Base-by-base conservation (phyloP, 2,329 filamentous ascomycete genomes). In the Aspergillus uvarum region DNA sequence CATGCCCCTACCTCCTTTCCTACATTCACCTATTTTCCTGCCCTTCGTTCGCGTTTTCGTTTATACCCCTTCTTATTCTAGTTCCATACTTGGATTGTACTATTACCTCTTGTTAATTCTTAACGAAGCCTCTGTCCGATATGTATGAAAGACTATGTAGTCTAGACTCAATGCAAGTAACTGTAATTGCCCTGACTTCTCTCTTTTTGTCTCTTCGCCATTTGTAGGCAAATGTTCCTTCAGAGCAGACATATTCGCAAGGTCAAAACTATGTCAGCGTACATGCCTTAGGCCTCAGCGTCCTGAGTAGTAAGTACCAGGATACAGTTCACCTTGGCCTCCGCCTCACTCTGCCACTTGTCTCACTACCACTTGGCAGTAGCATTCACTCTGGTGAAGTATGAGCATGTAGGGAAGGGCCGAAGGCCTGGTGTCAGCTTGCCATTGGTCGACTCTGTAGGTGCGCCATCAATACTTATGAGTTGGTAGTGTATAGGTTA, bases 21-120 rank as follows among this genome's bases (percentile, higher is more conserved):
- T 51, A 24, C 60, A 24, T 51, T 44, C 47, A 44, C 54, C 21
- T 14, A 55, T 49, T 56, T 56, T 19, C 47, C 54, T 56, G 54
- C 56, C 59, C 53, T 53, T 55, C 49, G 32, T 58, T 59, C 52
- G 54, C 56, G 56, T 58, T 52, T 60, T 59, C 54, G 61, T 67
- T 63, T 67, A 66, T 67, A 65, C 64, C 64, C 65, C 62, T 66
- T 55, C 50, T 29, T 56, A 61, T 65, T 65, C 56, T 52, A 49
- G 35, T 32, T 59, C 54, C 51, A 38, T 49, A 52, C 49, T 54
- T 55, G 61, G 59, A 61, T 32, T 68, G 66, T 68, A 67, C 59
- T 59, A 67, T 59, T 68, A 67, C 54, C 44, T 51, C 44, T 48
- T 54, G 29, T 21, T 59, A 57, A 50, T 54, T 47, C 56, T 62